A percentile compares a stretch with the other conserved stretches of the same genome.
Conservation (phyloP, 208 protist genomes). For the Angomonas desouzai region DNA sequence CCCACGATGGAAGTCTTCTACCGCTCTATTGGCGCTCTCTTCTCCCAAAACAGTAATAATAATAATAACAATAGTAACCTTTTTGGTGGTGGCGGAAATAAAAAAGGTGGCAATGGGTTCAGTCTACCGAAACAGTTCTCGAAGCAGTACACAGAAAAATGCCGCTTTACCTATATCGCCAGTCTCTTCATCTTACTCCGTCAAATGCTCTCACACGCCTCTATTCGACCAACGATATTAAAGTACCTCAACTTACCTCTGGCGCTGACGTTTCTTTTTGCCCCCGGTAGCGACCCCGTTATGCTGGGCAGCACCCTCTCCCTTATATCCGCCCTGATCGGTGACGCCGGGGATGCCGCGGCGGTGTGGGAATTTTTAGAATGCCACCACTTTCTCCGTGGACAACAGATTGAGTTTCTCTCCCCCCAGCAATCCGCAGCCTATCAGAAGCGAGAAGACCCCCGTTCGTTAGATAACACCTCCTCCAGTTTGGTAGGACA, state of each 20-base stretch:
- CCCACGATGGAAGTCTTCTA: constrained; percentile 4
- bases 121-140: constrained; percentile 13
- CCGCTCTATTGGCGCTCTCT: neutral
- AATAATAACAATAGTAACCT: too few relatives aligned
- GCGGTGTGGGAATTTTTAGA: constrained; percentile 62
- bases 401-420: constrained; percentile 11
- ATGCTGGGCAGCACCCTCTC: constrained; percentile 76
- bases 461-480: constrained; percentile 22
- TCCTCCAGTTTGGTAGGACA: constrained; percentile 65
- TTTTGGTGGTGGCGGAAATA: too few relatives aligned
- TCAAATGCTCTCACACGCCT: constrained; percentile 56
- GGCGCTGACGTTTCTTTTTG: constrained; percentile 61
- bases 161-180: constrained; percentile 57
- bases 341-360: constrained; percentile 44
- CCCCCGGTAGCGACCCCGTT: constrained; percentile 46
- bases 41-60: neutral
- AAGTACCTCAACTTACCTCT: constrained; percentile 49
- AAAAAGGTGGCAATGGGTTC: neutral
- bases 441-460: neutral
- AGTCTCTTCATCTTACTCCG: constrained; percentile 78
- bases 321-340: constrained; percentile 65
- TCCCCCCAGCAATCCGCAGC: neutral
- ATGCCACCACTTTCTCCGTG: constrained; percentile 45
- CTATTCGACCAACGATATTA: constrained; percentile 35
- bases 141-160: constrained; percentile 50